These are phyloP conservation scores for Citrus inodora DNA, from an alignment of 345 rosid species.

Conservation along the genomic window DNA sequence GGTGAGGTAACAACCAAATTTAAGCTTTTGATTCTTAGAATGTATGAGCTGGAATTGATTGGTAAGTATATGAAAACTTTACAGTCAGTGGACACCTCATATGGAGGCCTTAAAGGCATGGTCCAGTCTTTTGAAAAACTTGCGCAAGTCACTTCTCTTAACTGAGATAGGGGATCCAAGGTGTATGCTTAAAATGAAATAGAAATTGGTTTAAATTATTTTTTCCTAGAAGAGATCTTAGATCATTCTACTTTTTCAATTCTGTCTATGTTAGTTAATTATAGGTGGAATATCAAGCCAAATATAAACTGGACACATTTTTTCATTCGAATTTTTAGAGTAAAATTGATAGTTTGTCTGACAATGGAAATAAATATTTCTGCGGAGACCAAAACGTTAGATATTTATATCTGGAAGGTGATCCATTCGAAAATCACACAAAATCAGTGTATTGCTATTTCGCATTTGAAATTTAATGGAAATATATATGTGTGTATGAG, in stretches of 20 bases:
- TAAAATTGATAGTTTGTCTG: not conserved
- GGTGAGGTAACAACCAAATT: conserved; percentile 3
- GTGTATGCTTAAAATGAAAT: no score
- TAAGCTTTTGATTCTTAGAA: not conserved
- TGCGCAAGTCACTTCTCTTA: not conserved
- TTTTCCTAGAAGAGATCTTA: not conserved
- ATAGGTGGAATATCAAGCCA: not conserved
- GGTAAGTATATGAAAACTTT: not conserved
- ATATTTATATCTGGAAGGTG: not conserved
- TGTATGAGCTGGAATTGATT: not conserved
- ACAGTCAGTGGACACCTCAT: not conserved
- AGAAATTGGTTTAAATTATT: not conserved
- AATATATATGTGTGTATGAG: not conserved
- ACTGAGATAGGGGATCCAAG: no score
- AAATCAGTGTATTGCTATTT: not conserved
- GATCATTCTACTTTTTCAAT: not conserved
- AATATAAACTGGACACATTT: not conserved
- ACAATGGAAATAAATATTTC: not conserved
- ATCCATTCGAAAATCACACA: not conserved
- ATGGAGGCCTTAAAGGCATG: not conserved
- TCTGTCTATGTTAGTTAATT: not conserved
- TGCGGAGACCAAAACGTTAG: not conserved
- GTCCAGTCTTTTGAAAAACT: not conserved
- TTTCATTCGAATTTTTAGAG: not conserved
- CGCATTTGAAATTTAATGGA: not conserved